phyloP scores from a whole-genome alignment of 345 rosid species.

The Aethionema arabicum region DNA sequence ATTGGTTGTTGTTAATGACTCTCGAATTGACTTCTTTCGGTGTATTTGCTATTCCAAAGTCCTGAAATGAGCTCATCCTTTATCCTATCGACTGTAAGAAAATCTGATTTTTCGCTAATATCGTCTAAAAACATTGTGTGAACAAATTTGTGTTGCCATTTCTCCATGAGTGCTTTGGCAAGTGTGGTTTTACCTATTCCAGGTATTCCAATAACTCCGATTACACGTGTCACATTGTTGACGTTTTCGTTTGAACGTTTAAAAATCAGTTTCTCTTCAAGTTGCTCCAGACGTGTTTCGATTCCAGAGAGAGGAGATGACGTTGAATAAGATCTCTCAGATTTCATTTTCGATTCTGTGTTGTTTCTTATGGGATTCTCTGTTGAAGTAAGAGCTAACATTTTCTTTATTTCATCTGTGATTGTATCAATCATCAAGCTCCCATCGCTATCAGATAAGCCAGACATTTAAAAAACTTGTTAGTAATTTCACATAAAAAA shows the following conservation, averaged over 20 bases:
- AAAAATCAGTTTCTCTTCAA: constrained; percentile 15
- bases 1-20: too few relatives aligned
- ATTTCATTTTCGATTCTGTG: too few relatives aligned
- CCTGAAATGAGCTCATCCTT: constrained; percentile 2
- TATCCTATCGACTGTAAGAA: background rate
- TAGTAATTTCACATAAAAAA: too few relatives aligned
- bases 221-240: constrained; percentile 22
- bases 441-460: too few relatives aligned
- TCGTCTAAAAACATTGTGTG: constrained; percentile 19
- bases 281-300: constrained; percentile 4
- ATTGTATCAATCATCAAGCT: too few relatives aligned
- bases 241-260: constrained; percentile 3
- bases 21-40: too few relatives aligned
- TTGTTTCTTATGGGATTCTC: too few relatives aligned
- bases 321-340: background rate
- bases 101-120: background rate
- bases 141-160: background rate
- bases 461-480: too few relatives aligned
- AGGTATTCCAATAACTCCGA: constrained; percentile 30
- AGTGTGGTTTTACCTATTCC: constrained; percentile 34
- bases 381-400: too few relatives aligned
- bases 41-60: background rate
- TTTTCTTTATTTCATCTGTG: too few relatives aligned
- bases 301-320: constrained; percentile 16
- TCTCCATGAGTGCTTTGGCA: background rate